phyloP scores from a whole-genome alignment of 2,329 filamentous ascomycete species.

The Cladophialophora carrionii region DNA sequence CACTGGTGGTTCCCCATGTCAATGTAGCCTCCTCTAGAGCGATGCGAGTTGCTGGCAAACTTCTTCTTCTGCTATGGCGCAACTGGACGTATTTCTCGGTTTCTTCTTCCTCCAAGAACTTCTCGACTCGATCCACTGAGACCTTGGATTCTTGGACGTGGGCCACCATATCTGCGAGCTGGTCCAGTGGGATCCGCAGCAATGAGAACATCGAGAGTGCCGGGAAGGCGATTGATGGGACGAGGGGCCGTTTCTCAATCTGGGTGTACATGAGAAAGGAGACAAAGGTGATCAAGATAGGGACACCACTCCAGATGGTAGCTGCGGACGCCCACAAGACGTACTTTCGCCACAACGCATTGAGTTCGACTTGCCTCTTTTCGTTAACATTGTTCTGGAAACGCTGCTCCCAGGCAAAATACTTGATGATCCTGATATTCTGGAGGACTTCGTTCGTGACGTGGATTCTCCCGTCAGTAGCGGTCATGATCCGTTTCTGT shows the following conservation, averaged over 20 bases:
- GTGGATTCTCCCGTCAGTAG: slow-evolving; percentile 93
- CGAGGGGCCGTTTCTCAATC: slow-evolving; percentile 83
- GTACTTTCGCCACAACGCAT: slow-evolving; percentile 77
- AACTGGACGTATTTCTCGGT: slow-evolving; percentile 94
- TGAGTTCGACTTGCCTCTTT: slow-evolving; percentile 78
- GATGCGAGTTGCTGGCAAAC: slow-evolving; percentile 72
- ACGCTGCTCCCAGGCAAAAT: slow-evolving; percentile 95
- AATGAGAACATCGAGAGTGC: slow-evolving; percentile 95
- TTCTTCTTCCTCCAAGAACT: slow-evolving; percentile 90
- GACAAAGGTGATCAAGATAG: slow-evolving; percentile 92
- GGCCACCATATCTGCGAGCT: slow-evolving; percentile 97
- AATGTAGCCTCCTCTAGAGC: slow-evolving; percentile 84
- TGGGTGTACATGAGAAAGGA: slow-evolving; percentile 93
- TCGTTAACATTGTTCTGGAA: slow-evolving; percentile 87
- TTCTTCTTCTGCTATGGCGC: slow-evolving; percentile 68
- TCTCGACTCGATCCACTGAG: slow-evolving; percentile 93
- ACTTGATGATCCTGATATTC: slow-evolving; percentile 99
- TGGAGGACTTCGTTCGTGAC: slow-evolving; percentile 95
- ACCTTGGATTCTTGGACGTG: slow-evolving; percentile 98
- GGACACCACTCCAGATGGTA: slow-evolving; percentile 94
- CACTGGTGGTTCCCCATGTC: slow-evolving; percentile 74
- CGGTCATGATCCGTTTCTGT: slow-evolving; percentile 87
- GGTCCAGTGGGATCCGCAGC: slow-evolving; percentile 87
- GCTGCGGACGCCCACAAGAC: slow-evolving; percentile 90
- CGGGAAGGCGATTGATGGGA: slow-evolving; percentile 93